Evolutionary conservation across 306 rosid genomes (phyloP), one percentile per base, ranked within the genome.

Genomic region (Sesbania bispinosa): DNA sequence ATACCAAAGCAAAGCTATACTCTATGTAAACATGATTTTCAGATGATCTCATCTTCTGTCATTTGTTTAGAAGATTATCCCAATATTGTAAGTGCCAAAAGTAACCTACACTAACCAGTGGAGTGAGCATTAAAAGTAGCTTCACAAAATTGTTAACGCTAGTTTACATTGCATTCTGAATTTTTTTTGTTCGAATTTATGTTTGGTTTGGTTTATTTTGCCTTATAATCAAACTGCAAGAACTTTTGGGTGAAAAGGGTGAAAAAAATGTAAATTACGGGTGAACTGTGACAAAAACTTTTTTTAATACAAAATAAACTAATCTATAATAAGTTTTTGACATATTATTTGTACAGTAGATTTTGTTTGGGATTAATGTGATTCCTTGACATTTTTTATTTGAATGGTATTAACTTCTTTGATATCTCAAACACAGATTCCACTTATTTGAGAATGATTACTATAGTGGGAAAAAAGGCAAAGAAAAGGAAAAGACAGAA

Each of bases 1-100:
- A 57, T 10, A n/a, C 35, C 7, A 65, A 24, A 75, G 47, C 36
- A 57, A 74, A 62, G 35, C 10, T 19, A 54, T 74, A 46, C 50
- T 45, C 76, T 41, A 14, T 36, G 53, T 67, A 67, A 69, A 62
- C 80, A 15, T 45, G 60, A 62, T 26, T 68, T 46, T 54, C 33
- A 38, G 80, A n/a, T n/a, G n/a, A n/a, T n/a, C n/a, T n/a, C n/a
- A n/a, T n/a, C n/a, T n/a, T n/a, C n/a, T n/a, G n/a, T n/a, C n/a
- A n/a, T n/a, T n/a, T n/a, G n/a, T 20, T 46, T 8, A 33, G 59
- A 38, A 45, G 73, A 65, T 54, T 19, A 59, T 76, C 69, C 6
- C 29, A 58, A 33, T 59, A 69, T 60, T 36, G 33, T 46, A 39
- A 66, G 23, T 21, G 2, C 21, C 11, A 33, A 46, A 38, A 63